Base-by-base conservation (phyloP, 2,329 filamentous ascomycete species). In the Ceratocystis eucalypticola region DNA sequence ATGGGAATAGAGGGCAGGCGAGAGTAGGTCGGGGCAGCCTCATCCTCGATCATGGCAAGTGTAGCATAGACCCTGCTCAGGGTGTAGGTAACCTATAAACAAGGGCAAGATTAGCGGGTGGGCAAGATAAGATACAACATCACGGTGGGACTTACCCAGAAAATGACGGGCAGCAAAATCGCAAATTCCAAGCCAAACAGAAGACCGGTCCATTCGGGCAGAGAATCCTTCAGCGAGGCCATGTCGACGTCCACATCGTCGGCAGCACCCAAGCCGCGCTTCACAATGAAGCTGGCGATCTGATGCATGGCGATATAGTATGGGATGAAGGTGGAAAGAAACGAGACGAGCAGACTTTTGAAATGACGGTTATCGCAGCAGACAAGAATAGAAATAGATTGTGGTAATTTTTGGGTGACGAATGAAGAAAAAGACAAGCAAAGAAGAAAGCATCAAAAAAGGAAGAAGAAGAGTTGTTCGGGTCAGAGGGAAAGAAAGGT, bases 31-130 rank as follows among this genome's bases (percentile, higher is more conserved):
- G 82, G 80, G 62, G 81, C 80, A 65, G 78, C 78, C 64, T 83
- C 81, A 74, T 84, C 80, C 71, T 85, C 82, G 70, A 84, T 74
- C 69, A 84, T 83, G 73, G 82, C 80, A 68, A 84, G 77, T 65
- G 80, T 78, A 57, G 81, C 78, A 71, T 79, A 82, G 71, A 85
- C 72, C 66, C 74, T 74, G 65, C 76, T 72, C 62, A 84, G 72
- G 8, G 81, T 81, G 75, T 85, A 85, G 66, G 73, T 71, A 69
- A 79, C 70, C 80, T 83, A 64, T 22, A n/a, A 50, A 2, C 61
- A 28, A 5, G 62, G 20, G 50, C 2, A 30, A 25, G 17, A 41
- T 64, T 57, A 66, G 48, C 15, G 48, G 25, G 5, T 8, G 17
- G n/a, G 2, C 7, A 22, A 45, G n/a, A n/a, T 62, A 20, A 62